Conservation (phyloP, 257 asterid species). For the Penstemon eatonii region DNA sequence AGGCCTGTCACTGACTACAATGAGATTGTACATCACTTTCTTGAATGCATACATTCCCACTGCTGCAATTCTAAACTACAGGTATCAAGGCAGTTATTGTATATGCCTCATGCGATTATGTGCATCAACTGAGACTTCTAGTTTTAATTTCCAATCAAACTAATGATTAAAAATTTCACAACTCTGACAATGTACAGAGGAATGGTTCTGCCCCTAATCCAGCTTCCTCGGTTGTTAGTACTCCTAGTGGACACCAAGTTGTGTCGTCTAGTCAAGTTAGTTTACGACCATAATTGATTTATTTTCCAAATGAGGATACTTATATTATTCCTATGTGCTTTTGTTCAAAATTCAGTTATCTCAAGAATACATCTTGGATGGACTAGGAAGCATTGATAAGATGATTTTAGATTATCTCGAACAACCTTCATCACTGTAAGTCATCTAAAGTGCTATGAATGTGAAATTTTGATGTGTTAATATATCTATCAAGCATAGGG, state of each 20-base stretch:
- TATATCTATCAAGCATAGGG: too few relatives aligned
- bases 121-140: slow-evolving; percentile 12
- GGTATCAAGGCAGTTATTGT: slow-evolving; percentile 40
- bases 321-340: slow-evolving; percentile 8
- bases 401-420: slow-evolving; percentile 66
- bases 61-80: slow-evolving; percentile 39
- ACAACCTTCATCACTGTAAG: slow-evolving; percentile 68
- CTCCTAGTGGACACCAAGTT: slow-evolving; percentile 35
- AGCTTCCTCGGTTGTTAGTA: slow-evolving; percentile 17
- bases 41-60: slow-evolving; percentile 70
- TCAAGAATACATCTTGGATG: slow-evolving; percentile 64
- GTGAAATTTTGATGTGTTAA: too few relatives aligned
- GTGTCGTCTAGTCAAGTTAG: slow-evolving; percentile 57
- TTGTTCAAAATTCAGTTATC: slow-evolving; percentile 40
- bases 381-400: slow-evolving; percentile 64
- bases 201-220: slow-evolving; percentile 33
- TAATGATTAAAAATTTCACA: slow-evolving; percentile 14
- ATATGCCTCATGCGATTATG: slow-evolving; percentile 18
- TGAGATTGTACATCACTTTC: slow-evolving; percentile 76
- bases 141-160: neutral
- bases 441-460: neutral
- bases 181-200: slow-evolving; percentile 37
- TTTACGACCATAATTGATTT: neutral
- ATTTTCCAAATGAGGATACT: slow-evolving; percentile 4
- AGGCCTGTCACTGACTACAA: slow-evolving; percentile 75